Evolutionary conservation across 768 basidiomycete genomes (phyloP).

Genomic region (Tephrocybe sp.): DNA sequence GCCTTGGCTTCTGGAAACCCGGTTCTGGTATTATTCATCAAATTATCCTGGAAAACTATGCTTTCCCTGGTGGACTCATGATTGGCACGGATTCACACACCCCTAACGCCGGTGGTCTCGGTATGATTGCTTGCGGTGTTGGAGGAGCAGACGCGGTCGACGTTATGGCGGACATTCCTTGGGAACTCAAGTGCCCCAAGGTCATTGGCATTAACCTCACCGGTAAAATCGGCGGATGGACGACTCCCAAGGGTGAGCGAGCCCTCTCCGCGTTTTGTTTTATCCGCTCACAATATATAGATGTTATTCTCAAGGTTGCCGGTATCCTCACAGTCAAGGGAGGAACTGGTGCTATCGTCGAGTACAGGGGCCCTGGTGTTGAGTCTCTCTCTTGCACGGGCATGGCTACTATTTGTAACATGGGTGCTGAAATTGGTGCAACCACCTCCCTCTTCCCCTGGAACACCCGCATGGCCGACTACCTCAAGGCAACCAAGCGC

Average conservation of each 20-base stretch:
- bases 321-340: slow-evolving; percentile 99
- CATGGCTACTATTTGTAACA: slow-evolving; percentile 99
- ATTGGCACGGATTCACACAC: slow-evolving; percentile 99
- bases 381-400: slow-evolving; percentile 97
- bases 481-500: slow-evolving; percentile 95
- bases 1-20: slow-evolving; percentile 99
- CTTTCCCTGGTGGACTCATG: slow-evolving; percentile 99
- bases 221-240: slow-evolving; percentile 96
- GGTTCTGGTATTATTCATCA: slow-evolving; percentile 99
- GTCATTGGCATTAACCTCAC: slow-evolving; percentile 97
- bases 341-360: slow-evolving; percentile 97
- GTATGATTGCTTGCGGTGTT: slow-evolving; percentile 99
- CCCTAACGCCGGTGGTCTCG: slow-evolving; percentile 98
- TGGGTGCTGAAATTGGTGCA: slow-evolving; percentile 99
- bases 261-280: neutral
- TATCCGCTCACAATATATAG: slow-evolving; percentile 36
- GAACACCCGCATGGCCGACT: slow-evolving; percentile 92
- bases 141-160: slow-evolving; percentile 99
- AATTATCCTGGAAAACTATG: slow-evolving; percentile 99
- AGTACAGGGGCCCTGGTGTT: slow-evolving; percentile 94
- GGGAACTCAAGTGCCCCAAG: slow-evolving; percentile 99
- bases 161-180: slow-evolving; percentile 97
- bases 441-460: slow-evolving; percentile 99
- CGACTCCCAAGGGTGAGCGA: slow-evolving; percentile 85
- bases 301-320: slow-evolving; percentile 98